A percentile compares a stretch with the other conserved stretches of the same genome.
Evolutionary conservation across 306 rosid genomes (phyloP).

Genomic region (Betula pendula): DNA sequence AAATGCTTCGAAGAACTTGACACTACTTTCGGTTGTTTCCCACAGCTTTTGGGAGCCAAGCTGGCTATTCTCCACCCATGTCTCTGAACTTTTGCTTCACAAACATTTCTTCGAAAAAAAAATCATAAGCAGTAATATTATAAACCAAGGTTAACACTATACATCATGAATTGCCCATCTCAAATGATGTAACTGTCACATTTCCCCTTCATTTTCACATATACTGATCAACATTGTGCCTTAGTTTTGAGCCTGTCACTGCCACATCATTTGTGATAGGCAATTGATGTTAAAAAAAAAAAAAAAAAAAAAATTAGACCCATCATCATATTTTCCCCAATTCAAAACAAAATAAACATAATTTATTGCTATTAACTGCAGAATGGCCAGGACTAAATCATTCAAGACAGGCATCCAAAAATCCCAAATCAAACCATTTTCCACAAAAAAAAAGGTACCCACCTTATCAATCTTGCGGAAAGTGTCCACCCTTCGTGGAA

Average conservation of each 20-base stretch:
- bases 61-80: too few species aligned
- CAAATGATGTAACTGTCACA: constrained; percentile 12
- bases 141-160: constrained; percentile 4
- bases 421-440: constrained; percentile 6
- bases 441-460: constrained; percentile 10
- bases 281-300: constrained; percentile 12
- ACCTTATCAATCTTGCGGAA: constrained; percentile 96
- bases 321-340: constrained; percentile 12
- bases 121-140: constrained; percentile 14
- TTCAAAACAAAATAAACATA: constrained; percentile 22
- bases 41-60: too few species aligned
- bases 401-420: constrained; percentile 17
- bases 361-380: neutral
- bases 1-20: too few species aligned
- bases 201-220: constrained; percentile 5
- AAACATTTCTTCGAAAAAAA: neutral
- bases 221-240: constrained; percentile 20
- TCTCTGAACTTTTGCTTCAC: too few species aligned
- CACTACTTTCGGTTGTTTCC: too few species aligned
- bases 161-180: constrained; percentile 12
- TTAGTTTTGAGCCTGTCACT: constrained; percentile 9
- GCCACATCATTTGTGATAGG: constrained; percentile 24
- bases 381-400: neutral
- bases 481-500: constrained; percentile 86
- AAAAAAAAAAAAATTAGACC: constrained; percentile 8